Percentiles rank a stretch among this genome's conserved stretches.
Conservation (phyloP, 306 rosid genomes). For the Carpinus fangiana region DNA sequence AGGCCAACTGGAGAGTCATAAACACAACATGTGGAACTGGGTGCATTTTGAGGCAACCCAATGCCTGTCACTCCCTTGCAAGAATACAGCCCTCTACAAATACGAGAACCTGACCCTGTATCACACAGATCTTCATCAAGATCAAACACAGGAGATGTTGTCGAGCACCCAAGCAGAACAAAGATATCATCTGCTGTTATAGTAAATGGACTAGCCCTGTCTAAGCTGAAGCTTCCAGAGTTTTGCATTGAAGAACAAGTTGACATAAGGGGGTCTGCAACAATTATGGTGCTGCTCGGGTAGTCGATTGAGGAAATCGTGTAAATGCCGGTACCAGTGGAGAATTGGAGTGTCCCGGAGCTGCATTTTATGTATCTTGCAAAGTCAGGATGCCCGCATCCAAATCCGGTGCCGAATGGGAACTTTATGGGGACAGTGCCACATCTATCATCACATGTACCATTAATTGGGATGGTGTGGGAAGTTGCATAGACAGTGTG, state of each 20-base stretch:
- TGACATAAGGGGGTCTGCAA: slow-evolving; percentile 53
- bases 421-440: slow-evolving; percentile 43
- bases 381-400: slow-evolving; percentile 65
- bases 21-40: slow-evolving; percentile 51
- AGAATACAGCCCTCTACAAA: slow-evolving; percentile 52
- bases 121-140: slow-evolving; percentile 44
- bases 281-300: slow-evolving; percentile 33
- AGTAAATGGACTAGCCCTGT: slow-evolving; percentile 42
- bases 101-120: slow-evolving; percentile 48
- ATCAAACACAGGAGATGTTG: slow-evolving; percentile 54
- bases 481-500: slow-evolving; percentile 13
- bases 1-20: slow-evolving; percentile 41
- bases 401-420: slow-evolving; percentile 56
- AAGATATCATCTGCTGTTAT: slow-evolving; percentile 44
- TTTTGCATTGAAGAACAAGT: slow-evolving; percentile 55
- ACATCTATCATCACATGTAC: slow-evolving; percentile 36
- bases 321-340: slow-evolving; percentile 46
- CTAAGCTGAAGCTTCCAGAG: slow-evolving; percentile 51
- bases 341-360: slow-evolving; percentile 38
- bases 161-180: slow-evolving; percentile 55
- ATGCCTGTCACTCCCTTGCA: slow-evolving; percentile 53
- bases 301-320: slow-evolving; percentile 53
- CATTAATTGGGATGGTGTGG: slow-evolving; percentile 33
- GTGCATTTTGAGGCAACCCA: slow-evolving; percentile 45
- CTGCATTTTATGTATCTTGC: slow-evolving; percentile 46